Evolutionary conservation across 331 rosid genomes (phyloP), one percentile per base, ranked within the genome.

Genomic region (Rhamnella rubrinervis): DNA sequence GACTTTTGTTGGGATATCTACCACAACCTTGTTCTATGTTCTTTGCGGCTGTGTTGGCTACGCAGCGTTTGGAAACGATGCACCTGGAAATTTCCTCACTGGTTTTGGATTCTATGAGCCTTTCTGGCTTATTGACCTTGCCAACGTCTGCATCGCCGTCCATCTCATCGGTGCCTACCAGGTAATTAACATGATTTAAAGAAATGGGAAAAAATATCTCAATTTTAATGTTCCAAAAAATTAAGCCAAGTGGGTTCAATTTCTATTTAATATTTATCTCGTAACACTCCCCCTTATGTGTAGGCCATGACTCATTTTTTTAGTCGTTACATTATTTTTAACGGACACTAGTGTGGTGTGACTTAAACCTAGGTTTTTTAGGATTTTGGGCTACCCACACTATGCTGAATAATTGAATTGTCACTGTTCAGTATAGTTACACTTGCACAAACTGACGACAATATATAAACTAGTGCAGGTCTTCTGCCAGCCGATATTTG

Each of bases 101-200:
- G 99, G 99, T 7, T 95, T 95, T 46, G 99, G 99, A 59, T 95
- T 95, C 93, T 95, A 95, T 13, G 97, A 95, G 68, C 99, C 99
- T 12, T 95, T 91, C 68, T 95, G 99, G 99, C 85, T 95, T 21
- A 80, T 95, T n/a, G 99, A 95, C 69, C 37, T 95, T 5, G 99
- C 99, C 75, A 91, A 95, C 59, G 58, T 89, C 38, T 89, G 93
- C 89, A 95, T 95, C 31, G 99, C 90, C 1, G 44, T 95, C 50
- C 99, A 95, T 75, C 73, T 95, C 15, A 55, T 91, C 37, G 90
- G 99, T 0, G 99, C 99, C 71, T 95, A 95, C 68, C 99, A 95
- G 91, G 98, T 95, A 72, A 78, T 56, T 21, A 4, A 52, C 20
- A 3, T 15, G 14, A 16, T 19, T 40, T 40, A 7, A 11, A 11